Percentiles rank a stretch among this genome's conserved stretches.
phyloP scores from a whole-genome alignment of 2,329 filamentous ascomycete species.

The Xylariaceae sp. region DNA sequence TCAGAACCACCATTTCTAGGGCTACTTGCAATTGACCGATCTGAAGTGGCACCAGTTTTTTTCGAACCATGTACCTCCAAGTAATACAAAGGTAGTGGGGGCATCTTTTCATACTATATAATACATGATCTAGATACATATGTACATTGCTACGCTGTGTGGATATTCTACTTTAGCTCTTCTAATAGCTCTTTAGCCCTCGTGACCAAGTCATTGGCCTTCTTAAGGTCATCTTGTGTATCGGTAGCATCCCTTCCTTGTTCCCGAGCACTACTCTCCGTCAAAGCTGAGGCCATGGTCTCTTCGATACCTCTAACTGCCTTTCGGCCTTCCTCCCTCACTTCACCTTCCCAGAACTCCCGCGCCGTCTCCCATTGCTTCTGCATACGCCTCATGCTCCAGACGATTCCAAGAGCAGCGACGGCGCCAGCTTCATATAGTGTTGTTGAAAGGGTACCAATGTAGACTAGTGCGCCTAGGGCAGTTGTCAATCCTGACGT shows the following conservation, averaged over 20 bases:
- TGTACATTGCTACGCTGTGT: slow-evolving; percentile 12
- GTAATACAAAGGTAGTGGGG: background rate
- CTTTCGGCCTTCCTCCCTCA: slow-evolving; percentile 71
- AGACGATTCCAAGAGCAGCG: slow-evolving; percentile 65
- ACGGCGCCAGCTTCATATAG: slow-evolving; percentile 69
- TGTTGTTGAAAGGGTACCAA: slow-evolving; percentile 59
- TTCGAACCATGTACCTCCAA: background rate
- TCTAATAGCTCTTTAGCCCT: slow-evolving; percentile 57
- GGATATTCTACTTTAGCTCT: slow-evolving; percentile 51
- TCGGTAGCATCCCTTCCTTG: slow-evolving; percentile 27
- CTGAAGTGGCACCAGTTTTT: no score
- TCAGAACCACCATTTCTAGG: no score
- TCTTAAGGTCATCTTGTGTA: slow-evolving; percentile 43
- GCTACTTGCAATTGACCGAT: no score
- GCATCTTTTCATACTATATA: slow-evolving; percentile 8
- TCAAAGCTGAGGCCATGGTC: slow-evolving; percentile 57
- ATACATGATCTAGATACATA: slow-evolving; percentile 24
- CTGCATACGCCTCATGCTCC: slow-evolving; percentile 66
- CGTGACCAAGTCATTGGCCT: slow-evolving; percentile 53
- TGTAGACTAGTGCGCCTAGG: slow-evolving; percentile 62
- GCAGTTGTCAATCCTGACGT: slow-evolving; percentile 69
- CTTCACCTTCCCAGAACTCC: slow-evolving; percentile 68
- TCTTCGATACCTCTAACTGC: slow-evolving; percentile 64
- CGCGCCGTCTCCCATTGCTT: slow-evolving; percentile 67
- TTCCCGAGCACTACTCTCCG: slow-evolving; percentile 35